Percentiles rank a stretch among this genome's conserved stretches.
These are phyloP conservation scores for Camelina neglecta DNA, from an alignment of 345 rosid genomes.

Conservation along the genomic window DNA sequence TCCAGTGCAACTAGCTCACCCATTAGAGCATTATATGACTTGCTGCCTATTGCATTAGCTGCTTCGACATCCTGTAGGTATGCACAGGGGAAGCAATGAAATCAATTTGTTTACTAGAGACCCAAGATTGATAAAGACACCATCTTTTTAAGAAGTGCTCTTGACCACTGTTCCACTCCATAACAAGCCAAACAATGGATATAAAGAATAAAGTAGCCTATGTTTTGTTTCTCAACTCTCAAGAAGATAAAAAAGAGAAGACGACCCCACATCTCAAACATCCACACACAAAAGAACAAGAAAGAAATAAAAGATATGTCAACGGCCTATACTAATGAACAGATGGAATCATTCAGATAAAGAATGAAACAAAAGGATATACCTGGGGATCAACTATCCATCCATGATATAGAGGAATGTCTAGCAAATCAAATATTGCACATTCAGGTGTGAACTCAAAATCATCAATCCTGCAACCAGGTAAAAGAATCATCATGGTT, in stretches of 20 bases:
- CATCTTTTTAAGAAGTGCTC: constrained; percentile 5
- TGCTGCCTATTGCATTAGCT: constrained; percentile 79
- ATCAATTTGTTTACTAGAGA: constrained; percentile 20
- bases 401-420: constrained; percentile 95
- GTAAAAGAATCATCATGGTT: constrained; percentile 18
- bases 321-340: neutral
- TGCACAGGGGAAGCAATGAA: constrained; percentile 10
- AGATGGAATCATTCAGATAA: neutral
- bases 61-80: constrained; percentile 75
- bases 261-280: constrained; percentile 30
- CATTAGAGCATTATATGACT: constrained; percentile 88
- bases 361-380: constrained; percentile 34
- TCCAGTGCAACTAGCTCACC: constrained; percentile 93
- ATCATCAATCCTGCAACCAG: constrained; percentile 85
- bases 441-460: constrained; percentile 97
- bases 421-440: constrained; percentile 97
- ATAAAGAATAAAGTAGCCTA: neutral
- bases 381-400: constrained; percentile 99
- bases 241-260: constrained; percentile 4
- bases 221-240: constrained; percentile 26
- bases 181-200: constrained; percentile 29
- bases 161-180: constrained; percentile 27
- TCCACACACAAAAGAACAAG: constrained; percentile 8
- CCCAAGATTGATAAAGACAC: neutral
- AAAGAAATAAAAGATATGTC: neutral